Base-by-base conservation (phyloP, 2,329 filamentous ascomycete species). In the Colletotrichum graminicola region DNA sequence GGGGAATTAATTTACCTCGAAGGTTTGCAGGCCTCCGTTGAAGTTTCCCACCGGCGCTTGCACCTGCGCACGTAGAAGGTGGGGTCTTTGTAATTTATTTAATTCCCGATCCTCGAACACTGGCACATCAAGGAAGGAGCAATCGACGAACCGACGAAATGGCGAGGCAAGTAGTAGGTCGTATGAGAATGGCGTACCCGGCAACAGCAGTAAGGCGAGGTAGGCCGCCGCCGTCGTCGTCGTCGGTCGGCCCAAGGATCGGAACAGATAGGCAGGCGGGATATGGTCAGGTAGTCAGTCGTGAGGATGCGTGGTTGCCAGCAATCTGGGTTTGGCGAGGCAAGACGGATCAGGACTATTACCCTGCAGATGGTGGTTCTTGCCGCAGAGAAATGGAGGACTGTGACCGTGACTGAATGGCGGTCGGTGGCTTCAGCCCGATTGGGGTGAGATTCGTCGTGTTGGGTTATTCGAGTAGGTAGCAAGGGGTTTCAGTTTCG, bases 401-500 rank as follows among this genome's bases (percentile, higher is more conserved):
- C 16, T 47, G 41, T 45, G 59, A 66, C 51, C 41, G 52, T 47
- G 54, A 57, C 61, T 66, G 70, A 70, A 66, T 49, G 55, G 69
- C 59, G 66, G 62, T 71, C 67, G 67, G 70, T 70, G 70, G 57
- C 67, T 71, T 71, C 66, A 63, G 65, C 65, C 69, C 65, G 39
- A 69, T 61, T 51, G 66, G 69, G 65, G 47, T 64, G 65, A 69
- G 65, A 51, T 68, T 69, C 47, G 66, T 64, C 65, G 60, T 69
- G 66, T 69, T 72, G 66, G 69, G 69, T 64, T 68, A 60, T 69
- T 72, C 65, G 41, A 72, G 12, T 8, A 54, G 69, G 69, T 52
- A 67, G 63, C 71, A 73, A 72, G 67, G 71, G 71, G 63, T 72
- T 73, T 73, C 67, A 67, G 71, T 60, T 73, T 72, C 67, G 67